Base-by-base conservation (phyloP, 805 yeast genomes). In the Sugiyamaella floridensis region DNA sequence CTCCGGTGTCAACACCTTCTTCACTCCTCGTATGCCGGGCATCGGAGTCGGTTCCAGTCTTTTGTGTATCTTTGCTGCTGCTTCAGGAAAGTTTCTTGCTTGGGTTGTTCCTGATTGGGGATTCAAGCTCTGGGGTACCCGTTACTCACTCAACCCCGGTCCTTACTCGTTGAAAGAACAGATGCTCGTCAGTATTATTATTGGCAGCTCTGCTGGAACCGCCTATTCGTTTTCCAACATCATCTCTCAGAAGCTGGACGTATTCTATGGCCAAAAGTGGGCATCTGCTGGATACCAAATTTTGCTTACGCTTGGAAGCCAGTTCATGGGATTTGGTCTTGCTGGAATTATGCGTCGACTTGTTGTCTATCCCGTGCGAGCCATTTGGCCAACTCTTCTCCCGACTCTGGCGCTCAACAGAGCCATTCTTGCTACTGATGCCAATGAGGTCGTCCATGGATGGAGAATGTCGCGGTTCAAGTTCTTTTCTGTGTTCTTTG, bases 141-240 rank as follows among this genome's bases (percentile, higher is more conserved):
- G 73, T 59, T 60, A 66, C 54, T 70, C 73, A 16, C 66, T 79
- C 54, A 81, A 80, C 61, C 83, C 84, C 4, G 83, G 85, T 11
- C 83, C 82, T 15, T 82, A 83, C 81, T 70, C 72, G 43, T 69
- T 65, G 55, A 82, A 82, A 61, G 86, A 82, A 60, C 86, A 81
- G 63, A 80, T 81, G 83, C 71, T 82, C 55, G 70, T 82, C 6
- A 77, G 86, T 16, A 53, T 59, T 44, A 56, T 54, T 57, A 56
- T 74, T 37, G 64, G 72, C 50, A 69, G 70, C 51, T 67, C 71
- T 42, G 71, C 72, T 22, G 69, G 55, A 19, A 55, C 60, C 16
- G 55, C 60, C 40, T 51, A 54, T 28, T 49, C 55, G 37, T 57
- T 48, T 49, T 52, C 45, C 41, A 52, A 52, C 50, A 55, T 60